Percentiles rank a stretch among this genome's conserved stretches.
phyloP scores from a whole-genome alignment of 164 flowering plant species.

The Berberis thunbergii region DNA sequence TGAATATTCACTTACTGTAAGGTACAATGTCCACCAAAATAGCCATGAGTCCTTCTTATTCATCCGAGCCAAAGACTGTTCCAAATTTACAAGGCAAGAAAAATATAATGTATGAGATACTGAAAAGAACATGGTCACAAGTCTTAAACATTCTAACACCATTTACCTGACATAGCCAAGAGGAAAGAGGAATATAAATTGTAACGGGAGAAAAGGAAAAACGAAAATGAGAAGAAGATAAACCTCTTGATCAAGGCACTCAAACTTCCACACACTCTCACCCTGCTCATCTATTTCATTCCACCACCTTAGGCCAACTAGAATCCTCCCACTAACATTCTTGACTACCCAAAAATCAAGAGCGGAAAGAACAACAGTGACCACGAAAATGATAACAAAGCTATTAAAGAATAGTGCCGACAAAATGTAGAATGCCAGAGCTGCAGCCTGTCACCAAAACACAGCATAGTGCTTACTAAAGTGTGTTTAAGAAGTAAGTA shows the following conservation, averaged over 20 bases:
- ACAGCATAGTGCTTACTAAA: too few relatives aligned
- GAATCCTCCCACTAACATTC: conserved; percentile 93
- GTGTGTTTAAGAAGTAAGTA: too few relatives aligned
- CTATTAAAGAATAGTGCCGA: conserved; percentile 67
- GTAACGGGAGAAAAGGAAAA: too few relatives aligned
- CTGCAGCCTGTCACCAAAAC: conserved; percentile 44
- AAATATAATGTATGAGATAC: conserved; percentile 5
- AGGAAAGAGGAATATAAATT: too few relatives aligned
- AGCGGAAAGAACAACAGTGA: conserved; percentile 83
- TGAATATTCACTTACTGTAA: conserved; percentile 45
- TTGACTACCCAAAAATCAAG: conserved; percentile 98
- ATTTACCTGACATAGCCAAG: neutral
- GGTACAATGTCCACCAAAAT: conserved; percentile 96
- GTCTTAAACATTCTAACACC: too few relatives aligned
- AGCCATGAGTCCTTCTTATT: conserved; percentile 99
- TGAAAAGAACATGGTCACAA: neutral
- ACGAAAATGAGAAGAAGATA: too few relatives aligned
- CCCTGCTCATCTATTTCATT: conserved; percentile 91
- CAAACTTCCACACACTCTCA: conserved; percentile 92
- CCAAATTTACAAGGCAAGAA: conserved; percentile 3
- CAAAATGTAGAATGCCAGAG: conserved; percentile 87
- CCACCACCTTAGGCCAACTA: conserved; percentile 98
- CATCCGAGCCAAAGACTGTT: conserved; percentile 82
- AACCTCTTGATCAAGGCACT: conserved; percentile 95
- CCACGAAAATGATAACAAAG: conserved; percentile 92